These are phyloP conservation scores for Crucibulum laeve DNA, from an alignment of 768 basidiomycete species.

Conservation along the genomic window DNA sequence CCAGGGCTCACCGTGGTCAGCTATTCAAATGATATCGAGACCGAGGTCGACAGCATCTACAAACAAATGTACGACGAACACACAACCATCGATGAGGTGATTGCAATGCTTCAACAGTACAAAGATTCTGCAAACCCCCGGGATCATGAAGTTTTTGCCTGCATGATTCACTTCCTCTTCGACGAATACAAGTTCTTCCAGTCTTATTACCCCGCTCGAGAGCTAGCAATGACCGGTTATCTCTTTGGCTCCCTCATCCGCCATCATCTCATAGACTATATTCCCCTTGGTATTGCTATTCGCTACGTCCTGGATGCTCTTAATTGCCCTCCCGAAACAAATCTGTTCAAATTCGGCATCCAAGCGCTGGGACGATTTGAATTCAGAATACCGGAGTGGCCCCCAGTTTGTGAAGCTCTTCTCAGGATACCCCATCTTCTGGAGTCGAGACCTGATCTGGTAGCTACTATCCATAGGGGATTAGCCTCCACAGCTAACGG, in stretches of 20 bases:
- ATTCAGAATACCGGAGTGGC: slow-evolving; percentile 85
- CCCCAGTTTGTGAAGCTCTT: slow-evolving; percentile 85
- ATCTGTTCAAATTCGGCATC: slow-evolving; percentile 93
- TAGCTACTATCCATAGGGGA: slow-evolving; percentile 65
- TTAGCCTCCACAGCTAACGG: slow-evolving; percentile 49
- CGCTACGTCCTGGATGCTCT: slow-evolving; percentile 95
- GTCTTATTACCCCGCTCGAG: slow-evolving; percentile 88
- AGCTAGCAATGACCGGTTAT: slow-evolving; percentile 93
- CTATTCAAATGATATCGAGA: slow-evolving; percentile 85
- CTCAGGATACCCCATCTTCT: slow-evolving; percentile 83
- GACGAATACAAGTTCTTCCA: slow-evolving; percentile 99
- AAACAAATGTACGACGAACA: slow-evolving; percentile 98
- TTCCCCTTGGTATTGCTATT: slow-evolving; percentile 93
- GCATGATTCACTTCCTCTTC: slow-evolving; percentile 98
- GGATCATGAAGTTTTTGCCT: slow-evolving; percentile 97
- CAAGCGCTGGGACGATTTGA: slow-evolving; percentile 90
- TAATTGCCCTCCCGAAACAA: slow-evolving; percentile 85
- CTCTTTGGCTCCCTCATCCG: slow-evolving; percentile 97
- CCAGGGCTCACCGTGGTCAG: slow-evolving; percentile 87
- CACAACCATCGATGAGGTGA: slow-evolving; percentile 92
- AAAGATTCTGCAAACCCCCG: slow-evolving; percentile 78
- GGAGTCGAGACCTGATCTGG: slow-evolving; percentile 81
- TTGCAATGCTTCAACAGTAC: slow-evolving; percentile 79
- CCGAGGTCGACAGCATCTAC: slow-evolving; percentile 93
- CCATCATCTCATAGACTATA: slow-evolving; percentile 86